Evolutionary conservation across 768 basidiomycete species (phyloP).

Genomic region (Hortiboletus campestris): DNA sequence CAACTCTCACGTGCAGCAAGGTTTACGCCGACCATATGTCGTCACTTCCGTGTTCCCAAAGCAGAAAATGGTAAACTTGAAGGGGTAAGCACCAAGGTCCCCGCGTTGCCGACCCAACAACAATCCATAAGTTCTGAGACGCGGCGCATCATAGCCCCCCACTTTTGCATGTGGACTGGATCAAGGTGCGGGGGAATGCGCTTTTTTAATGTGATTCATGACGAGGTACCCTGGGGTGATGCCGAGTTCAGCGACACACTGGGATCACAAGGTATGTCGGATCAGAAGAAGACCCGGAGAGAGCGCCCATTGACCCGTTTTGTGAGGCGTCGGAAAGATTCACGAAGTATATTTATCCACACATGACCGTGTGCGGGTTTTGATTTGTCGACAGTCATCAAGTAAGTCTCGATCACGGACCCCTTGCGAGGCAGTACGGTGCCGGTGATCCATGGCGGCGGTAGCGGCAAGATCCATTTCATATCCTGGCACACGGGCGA

Average conservation of each 20-base stretch:
- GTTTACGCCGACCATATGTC: too few relatives aligned
- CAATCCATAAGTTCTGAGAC: neutral
- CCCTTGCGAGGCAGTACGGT: too few relatives aligned
- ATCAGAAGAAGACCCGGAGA: constrained; percentile 7
- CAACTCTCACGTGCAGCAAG: too few relatives aligned
- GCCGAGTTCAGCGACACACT: constrained; percentile 23
- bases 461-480: too few relatives aligned
- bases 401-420: constrained; percentile 28
- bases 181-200: constrained; percentile 38
- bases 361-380: neutral
- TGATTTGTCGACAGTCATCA: neutral
- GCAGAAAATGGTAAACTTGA: too few relatives aligned
- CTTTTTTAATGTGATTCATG: neutral
- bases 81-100: neutral
- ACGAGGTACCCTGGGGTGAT: too few relatives aligned
- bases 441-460: too few relatives aligned
- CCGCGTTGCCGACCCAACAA: constrained; percentile 12
- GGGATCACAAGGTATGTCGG: constrained; percentile 30
- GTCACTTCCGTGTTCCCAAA: too few relatives aligned
- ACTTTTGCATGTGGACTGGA: constrained; percentile 29
- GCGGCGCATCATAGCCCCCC: constrained; percentile 28
- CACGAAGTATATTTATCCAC: constrained; percentile 12
- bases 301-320: constrained; percentile 13
- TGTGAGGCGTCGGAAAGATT: constrained; percentile 32
- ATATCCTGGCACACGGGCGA: too few relatives aligned